Evolutionary conservation across 805 yeast species (phyloP).

Genomic region (Babjeviella inositovora): DNA sequence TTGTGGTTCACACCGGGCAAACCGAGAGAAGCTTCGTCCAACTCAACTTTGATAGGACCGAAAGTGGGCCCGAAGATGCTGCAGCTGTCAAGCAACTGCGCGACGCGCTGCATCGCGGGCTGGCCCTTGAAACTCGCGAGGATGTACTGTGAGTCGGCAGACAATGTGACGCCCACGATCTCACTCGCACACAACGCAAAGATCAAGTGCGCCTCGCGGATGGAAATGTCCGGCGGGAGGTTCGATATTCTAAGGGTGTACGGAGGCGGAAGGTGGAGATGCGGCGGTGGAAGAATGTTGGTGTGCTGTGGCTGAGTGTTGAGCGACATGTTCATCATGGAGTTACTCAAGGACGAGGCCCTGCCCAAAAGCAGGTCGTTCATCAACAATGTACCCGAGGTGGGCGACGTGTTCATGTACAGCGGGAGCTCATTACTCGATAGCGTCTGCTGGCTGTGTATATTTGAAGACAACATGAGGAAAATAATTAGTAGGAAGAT

Average conservation of each 20-base stretch:
- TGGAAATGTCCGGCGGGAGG: constrained; percentile 44
- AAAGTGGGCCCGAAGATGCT: constrained; percentile 15
- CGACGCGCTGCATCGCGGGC: constrained; percentile 2
- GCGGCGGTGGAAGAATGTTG: constrained; percentile 4
- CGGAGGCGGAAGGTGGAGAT: constrained; percentile 2
- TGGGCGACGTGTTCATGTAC: no score
- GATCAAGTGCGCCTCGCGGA: constrained; percentile 51
- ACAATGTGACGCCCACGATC: constrained; percentile 31
- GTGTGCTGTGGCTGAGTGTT: no score
- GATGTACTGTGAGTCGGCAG: constrained; percentile 12
- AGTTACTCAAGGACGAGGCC: no score
- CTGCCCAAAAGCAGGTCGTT: no score
- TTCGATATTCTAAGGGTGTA: constrained; percentile 28
- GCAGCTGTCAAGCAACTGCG: constrained; percentile 1
- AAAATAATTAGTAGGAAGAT: no score
- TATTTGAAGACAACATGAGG: no score
- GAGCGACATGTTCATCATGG: no score
- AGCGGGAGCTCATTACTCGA: no score
- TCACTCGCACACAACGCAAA: constrained; percentile 62
- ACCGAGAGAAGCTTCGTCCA: constrained; percentile 4
- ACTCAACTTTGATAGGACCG: constrained; percentile 4
- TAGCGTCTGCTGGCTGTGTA: no score
- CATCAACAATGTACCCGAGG: no score
- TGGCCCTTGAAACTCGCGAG: constrained; percentile 17
- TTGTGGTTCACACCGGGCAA: constrained; percentile 3